Evolutionary conservation across 2,329 filamentous ascomycete genomes (phyloP).

Genomic region (Teratosphaeria gauchensis): DNA sequence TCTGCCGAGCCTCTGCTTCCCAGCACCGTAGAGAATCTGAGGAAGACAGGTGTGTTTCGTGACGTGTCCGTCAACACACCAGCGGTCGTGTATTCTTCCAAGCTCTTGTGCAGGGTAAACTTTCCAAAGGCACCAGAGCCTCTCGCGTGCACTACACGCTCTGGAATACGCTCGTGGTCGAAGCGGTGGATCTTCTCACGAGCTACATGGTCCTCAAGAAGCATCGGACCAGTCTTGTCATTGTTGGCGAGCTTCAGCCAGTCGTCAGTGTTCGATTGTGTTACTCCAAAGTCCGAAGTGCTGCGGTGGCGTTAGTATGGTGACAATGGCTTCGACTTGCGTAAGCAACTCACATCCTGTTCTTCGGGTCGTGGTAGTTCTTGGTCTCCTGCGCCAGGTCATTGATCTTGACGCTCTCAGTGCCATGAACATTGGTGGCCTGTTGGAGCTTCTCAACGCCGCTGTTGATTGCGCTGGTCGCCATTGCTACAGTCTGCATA

Average conservation of each 20-base stretch:
- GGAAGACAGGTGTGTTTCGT: constrained; percentile 56
- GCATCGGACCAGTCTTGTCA: constrained; percentile 54
- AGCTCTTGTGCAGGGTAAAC: constrained; percentile 56
- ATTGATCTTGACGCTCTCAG: constrained; percentile 43
- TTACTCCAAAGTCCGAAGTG: constrained; percentile 70
- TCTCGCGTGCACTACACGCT: constrained; percentile 58
- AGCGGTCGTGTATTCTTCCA: constrained; percentile 53
- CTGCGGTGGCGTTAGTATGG: neutral
- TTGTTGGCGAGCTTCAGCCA: constrained; percentile 60
- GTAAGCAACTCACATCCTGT: constrained; percentile 36
- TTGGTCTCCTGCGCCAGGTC: constrained; percentile 52
- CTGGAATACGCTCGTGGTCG: constrained; percentile 63
- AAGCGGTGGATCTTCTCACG: constrained; percentile 72
- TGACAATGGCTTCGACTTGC: neutral
- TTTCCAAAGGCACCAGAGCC: constrained; percentile 56
- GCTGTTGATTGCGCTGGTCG: constrained; percentile 8
- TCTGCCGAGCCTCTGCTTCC: constrained; percentile 69
- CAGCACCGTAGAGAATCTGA: constrained; percentile 70
- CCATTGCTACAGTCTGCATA: neutral
- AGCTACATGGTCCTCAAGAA: constrained; percentile 63
- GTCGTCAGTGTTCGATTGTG: constrained; percentile 58
- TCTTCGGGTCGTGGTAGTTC: constrained; percentile 45
- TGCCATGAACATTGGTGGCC: constrained; percentile 20
- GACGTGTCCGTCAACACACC: constrained; percentile 59
- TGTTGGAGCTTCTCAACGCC: constrained; percentile 21